Percentiles rank a stretch among this genome's conserved stretches.
Evolutionary conservation across 2,329 filamentous ascomycete genomes (phyloP).

Genomic region (Lachnellula arida): DNA sequence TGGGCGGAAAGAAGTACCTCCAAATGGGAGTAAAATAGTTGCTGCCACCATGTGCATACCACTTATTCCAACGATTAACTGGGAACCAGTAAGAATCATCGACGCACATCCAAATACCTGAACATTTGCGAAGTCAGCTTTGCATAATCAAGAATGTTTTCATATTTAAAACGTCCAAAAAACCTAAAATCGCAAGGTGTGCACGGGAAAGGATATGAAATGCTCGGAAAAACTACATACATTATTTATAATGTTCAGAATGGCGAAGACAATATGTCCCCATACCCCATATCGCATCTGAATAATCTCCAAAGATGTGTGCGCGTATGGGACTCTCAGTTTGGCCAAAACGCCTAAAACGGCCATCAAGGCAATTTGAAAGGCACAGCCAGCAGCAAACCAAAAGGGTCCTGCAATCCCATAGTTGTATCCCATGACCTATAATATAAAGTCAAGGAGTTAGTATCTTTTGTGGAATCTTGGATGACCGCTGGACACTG

Average conservation of each 20-base stretch:
- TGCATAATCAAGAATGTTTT: too few species aligned
- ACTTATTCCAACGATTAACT: slow-evolving; percentile 27
- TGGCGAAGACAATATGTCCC: slow-evolving; percentile 38
- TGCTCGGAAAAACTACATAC: not conserved
- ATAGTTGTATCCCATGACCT: slow-evolving; percentile 46
- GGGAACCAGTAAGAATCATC: slow-evolving; percentile 43
- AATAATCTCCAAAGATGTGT: slow-evolving; percentile 47
- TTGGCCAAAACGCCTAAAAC: slow-evolving; percentile 44
- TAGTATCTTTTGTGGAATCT: too few species aligned
- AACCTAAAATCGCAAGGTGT: too few species aligned
- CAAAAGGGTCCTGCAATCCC: slow-evolving; percentile 34
- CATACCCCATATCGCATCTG: slow-evolving; percentile 42
- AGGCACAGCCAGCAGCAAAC: slow-evolving; percentile 30
- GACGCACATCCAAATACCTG: slow-evolving; percentile 38
- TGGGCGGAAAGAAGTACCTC: not conserved
- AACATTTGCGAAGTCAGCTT: too few species aligned
- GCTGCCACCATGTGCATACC: slow-evolving; percentile 22
- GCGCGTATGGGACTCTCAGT: slow-evolving; percentile 45
- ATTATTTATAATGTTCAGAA: slow-evolving; percentile 40
- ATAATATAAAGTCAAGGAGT: too few species aligned
- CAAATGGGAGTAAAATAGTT: slow-evolving; percentile 16
- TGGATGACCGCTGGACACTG: too few species aligned
- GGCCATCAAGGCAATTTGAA: slow-evolving; percentile 47
- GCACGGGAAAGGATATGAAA: too few species aligned
- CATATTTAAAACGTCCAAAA: too few species aligned